Evolutionary conservation across 352 stramenopile species (phyloP), one percentile per base, ranked within the genome.

Genomic region (Phytopythium montanum): DNA sequence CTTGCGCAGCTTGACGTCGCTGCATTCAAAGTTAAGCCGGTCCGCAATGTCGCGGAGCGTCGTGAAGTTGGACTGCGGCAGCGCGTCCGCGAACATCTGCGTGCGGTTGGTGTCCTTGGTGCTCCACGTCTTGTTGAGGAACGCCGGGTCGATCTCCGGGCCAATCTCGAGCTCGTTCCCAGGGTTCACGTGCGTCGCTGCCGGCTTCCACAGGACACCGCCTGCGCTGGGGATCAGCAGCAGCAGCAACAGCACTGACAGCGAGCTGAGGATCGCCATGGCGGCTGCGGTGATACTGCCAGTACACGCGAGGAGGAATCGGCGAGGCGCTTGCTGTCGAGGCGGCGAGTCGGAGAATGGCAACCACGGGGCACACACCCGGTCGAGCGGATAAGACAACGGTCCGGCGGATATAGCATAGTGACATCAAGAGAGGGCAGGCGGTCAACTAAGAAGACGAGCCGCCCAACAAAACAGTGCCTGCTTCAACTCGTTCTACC

Each of bases 1-100:
- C 29, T 55, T 55, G 49, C 29, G 29, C 49, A 55, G 49, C 49
- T 34, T 55, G 49, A 55, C 19, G 49, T 55, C 49, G 19, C 49
- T 29, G 29, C 49, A 55, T 26, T 55, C 49, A 26, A 55, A 55
- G 49, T 34, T 55, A 29, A 55, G 49, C 5, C 49, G 29, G 29
- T 55, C 49, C 9, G 49, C 49, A 10, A 55, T 41, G 33, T 55
- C 49, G 12, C 49, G 49, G 19, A 55, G 49, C 14, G 8, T 42
- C 18, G 29, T 42, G 49, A 55, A 55, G 29, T 25, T 28, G 26
- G 49, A 55, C 49, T 19, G 31, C 2, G 49, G 49, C 49, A 55
- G 26, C 34, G 49, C 49, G 18, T 25, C 19, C 18, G n/a, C 34
- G 31, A 55, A 55, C 31, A 31, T 28, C 26, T 29, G 29, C 26